These are phyloP conservation scores for Arxiozyma telluris DNA, from an alignment of 1,139 yeast species.

Conservation along the genomic window DNA sequence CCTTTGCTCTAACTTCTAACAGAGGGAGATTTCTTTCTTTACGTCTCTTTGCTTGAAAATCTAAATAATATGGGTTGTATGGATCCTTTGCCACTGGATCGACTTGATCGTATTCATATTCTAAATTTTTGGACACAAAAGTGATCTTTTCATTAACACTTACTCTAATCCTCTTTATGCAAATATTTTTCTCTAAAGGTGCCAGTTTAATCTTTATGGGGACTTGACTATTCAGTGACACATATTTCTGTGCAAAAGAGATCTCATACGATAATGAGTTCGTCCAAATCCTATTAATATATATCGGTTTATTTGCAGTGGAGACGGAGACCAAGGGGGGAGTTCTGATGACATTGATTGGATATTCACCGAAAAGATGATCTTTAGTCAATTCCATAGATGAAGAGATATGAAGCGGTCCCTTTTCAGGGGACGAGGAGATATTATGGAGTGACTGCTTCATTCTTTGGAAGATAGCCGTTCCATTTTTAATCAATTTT, in stretches of 20 bases:
- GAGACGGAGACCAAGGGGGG: conserved; percentile 74
- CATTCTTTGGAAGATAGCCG: conserved; percentile 17
- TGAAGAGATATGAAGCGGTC: conserved; percentile 8
- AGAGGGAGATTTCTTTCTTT: conserved; percentile 51
- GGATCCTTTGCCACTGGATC: conserved; percentile 34
- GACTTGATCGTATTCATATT: conserved; percentile 53
- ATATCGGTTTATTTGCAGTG: conserved; percentile 72
- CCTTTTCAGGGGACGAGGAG: not conserved
- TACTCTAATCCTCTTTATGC: conserved; percentile 62
- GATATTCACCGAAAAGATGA: conserved; percentile 20
- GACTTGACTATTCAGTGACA: conserved; percentile 58
- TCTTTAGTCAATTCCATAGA: conserved; percentile 1
- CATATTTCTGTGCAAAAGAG: conserved; percentile 67
- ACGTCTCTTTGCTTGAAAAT: conserved; percentile 24
- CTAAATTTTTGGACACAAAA: conserved; percentile 50
- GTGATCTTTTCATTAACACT: conserved; percentile 68
- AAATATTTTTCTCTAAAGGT: conserved; percentile 62
- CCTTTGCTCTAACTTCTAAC: conserved; percentile 54
- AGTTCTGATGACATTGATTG: conserved; percentile 45
- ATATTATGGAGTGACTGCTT: conserved; percentile 17
- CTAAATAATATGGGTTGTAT: conserved; percentile 34
- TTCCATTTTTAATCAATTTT: conserved; percentile 9
- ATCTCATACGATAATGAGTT: conserved; percentile 71
- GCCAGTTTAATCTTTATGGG: conserved; percentile 60
- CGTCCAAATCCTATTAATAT: conserved; percentile 78